Conservation (phyloP, 495 filamentous ascomycete species). For the Bacidia gigantensis region DNA sequence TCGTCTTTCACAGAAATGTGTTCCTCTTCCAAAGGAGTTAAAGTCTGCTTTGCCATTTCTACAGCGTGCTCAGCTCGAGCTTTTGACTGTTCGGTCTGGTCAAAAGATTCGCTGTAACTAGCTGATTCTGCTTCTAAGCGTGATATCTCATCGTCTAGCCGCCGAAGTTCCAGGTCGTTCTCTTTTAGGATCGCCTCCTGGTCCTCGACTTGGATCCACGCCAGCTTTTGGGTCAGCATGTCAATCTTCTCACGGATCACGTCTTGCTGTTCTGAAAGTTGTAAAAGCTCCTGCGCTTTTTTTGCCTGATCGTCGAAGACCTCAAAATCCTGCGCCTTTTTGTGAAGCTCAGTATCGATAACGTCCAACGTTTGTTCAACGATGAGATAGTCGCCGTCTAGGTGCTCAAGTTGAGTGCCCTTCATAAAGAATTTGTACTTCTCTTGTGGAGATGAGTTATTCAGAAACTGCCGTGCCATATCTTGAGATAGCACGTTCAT, state of each 20-base stretch:
- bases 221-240: constrained; percentile 44
- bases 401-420: constrained; percentile 81
- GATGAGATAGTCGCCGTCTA: constrained; percentile 81
- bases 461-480: constrained; percentile 85
- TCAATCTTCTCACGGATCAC: constrained; percentile 38
- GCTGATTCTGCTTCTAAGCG: constrained; percentile 27
- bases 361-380: constrained; percentile 57
- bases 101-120: constrained; percentile 29
- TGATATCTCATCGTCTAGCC: constrained; percentile 29
- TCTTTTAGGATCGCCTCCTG: constrained; percentile 33
- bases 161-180: constrained; percentile 23
- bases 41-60: constrained; percentile 33
- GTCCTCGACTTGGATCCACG: constrained; percentile 59
- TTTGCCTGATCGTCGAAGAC: constrained; percentile 32
- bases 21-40: constrained; percentile 32
- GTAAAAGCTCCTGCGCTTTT: constrained; percentile 37
- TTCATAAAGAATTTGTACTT: constrained; percentile 98
- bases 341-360: constrained; percentile 45
- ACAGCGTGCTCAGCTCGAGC: constrained; percentile 44
- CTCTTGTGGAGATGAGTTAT: constrained; percentile 58
- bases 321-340: constrained; percentile 34
- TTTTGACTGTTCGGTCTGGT: constrained; percentile 29
- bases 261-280: constrained; percentile 43
- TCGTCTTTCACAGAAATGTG: constrained; percentile 28
- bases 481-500: constrained; percentile 98